Evolutionary conservation across 208 protist species (phyloP), one percentile per base, ranked within the genome.

Genomic region (Phytomonas francai): DNA sequence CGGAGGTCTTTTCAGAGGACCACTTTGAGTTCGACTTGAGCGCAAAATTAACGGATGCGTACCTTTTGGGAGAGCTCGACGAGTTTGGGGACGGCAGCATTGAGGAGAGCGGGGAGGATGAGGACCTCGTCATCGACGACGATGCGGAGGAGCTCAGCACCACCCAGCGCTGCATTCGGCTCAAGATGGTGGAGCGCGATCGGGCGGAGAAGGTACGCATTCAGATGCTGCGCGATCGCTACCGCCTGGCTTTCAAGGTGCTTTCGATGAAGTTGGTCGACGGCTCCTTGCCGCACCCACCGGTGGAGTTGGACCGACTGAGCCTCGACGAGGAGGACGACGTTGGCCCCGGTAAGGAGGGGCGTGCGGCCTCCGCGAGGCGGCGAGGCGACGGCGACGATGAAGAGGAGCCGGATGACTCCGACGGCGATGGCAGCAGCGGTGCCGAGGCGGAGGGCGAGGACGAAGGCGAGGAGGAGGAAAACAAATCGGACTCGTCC

Each of bases 311-410:
- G 2, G 9, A 28, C 71, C 30, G 68, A 54, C 29, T 25, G 19
- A 32, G 76, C 25, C 76, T 80, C n/a, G 76, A 81, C 22, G 80
- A 91, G 2, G 76, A 88, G 63, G 80, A 87, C 11, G 85, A 60
- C 1, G 78, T 73, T 9, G 59, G 72, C 28, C 71, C 34, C 22
- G 29, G n/a, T n/a, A 45, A 59, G 11, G 72, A 25, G 34, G 28
- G 31, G 31, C 32, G 33, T n/a, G n/a, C n/a, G n/a, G 64, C 30
- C 7, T 54, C 4, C 33, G 1, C 34, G 9, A n/a, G 8, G 7
- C 28, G 39, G 33, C 25, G 36, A 2, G 39, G 30, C n/a, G 66
- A 63, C 32, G 68, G 59, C 29, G 59, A 73, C 9, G 69, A 57
- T 25, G 64, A 71, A 4, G 64, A 28, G 6, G 64, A 74, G 32